Percentiles rank a stretch among this genome's conserved stretches.
Conservation (phyloP, 1,139 yeast species). For the Kodamaea derodonti region DNA sequence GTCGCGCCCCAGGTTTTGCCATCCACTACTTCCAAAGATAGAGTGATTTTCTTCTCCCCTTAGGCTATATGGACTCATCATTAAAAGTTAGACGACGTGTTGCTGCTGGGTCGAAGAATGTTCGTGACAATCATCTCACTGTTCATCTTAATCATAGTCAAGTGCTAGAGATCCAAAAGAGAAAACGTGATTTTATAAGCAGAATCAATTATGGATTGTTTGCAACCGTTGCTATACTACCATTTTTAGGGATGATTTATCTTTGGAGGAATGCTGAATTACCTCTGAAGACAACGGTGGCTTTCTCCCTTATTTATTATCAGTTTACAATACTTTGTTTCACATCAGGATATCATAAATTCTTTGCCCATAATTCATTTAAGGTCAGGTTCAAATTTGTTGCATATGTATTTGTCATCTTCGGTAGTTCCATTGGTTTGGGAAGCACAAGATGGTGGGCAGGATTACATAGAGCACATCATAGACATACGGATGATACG, state of each 20-base stretch:
- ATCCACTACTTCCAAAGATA: no score
- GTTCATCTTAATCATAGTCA: slow-evolving; percentile 20
- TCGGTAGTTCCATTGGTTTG: slow-evolving; percentile 60
- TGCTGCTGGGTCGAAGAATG: background rate
- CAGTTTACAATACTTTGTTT: slow-evolving; percentile 39
- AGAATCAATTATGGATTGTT: slow-evolving; percentile 21
- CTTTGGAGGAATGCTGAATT: slow-evolving; percentile 10
- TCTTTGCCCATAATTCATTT: slow-evolving; percentile 61
- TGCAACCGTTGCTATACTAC: slow-evolving; percentile 19
- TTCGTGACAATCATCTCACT: background rate
- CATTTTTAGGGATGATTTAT: slow-evolving; percentile 16
- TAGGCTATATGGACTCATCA: no score
- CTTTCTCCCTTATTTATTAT: slow-evolving; percentile 36
- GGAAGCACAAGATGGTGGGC: slow-evolving; percentile 66
- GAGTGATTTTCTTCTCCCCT: no score
- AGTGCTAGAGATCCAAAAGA: slow-evolving; percentile 17
- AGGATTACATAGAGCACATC: slow-evolving; percentile 65
- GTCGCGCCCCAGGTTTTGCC: no score
- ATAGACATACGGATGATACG: slow-evolving; percentile 59
- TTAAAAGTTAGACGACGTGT: background rate
- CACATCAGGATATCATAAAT: slow-evolving; percentile 61
- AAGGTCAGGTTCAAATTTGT: slow-evolving; percentile 29
- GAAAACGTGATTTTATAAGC: slow-evolving; percentile 21
- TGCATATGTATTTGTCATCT: slow-evolving; percentile 43
- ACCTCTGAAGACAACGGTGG: slow-evolving; percentile 23